phyloP scores from a whole-genome alignment of 2,329 filamentous ascomycete species.

The Cladosporium colombiae region DNA sequence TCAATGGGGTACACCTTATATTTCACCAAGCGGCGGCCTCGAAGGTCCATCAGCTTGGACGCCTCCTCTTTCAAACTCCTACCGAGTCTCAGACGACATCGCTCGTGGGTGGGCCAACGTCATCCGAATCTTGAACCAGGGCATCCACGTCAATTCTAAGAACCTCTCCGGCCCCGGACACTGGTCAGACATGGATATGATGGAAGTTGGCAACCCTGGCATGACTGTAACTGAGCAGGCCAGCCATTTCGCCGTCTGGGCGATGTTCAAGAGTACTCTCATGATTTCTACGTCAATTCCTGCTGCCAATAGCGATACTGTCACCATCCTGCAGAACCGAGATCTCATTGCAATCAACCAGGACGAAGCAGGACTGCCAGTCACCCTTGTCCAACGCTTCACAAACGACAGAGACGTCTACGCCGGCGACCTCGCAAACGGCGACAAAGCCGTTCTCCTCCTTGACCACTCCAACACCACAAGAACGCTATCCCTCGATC shows the following conservation, averaged over 20 bases:
- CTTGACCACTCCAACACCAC: conserved; percentile 42
- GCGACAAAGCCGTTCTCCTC: conserved; percentile 39
- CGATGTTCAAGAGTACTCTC: conserved; percentile 49
- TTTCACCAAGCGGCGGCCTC: conserved; percentile 26
- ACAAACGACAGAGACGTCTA: conserved; percentile 44
- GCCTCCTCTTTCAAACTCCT: conserved; percentile 33
- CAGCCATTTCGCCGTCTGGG: conserved; percentile 52
- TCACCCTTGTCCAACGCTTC: conserved; percentile 48
- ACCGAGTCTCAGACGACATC: conserved; percentile 37
- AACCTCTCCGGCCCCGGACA: conserved; percentile 32
- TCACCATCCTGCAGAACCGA: conserved; percentile 50
- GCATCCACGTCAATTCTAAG: conserved; percentile 32
- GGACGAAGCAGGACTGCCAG: conserved; percentile 53
- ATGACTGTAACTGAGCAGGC: conserved; percentile 45
- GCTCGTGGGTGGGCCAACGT: conserved; percentile 34
- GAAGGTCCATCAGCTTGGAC: conserved; percentile 37
- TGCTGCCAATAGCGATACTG: conserved; percentile 41
- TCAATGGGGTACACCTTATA: conserved; percentile 35
- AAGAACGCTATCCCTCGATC: conserved; percentile 36
- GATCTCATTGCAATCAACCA: conserved; percentile 53
- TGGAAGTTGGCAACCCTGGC: conserved; percentile 43
- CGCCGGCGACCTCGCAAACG: conserved; percentile 40
- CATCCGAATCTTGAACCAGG: conserved; percentile 34
- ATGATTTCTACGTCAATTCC: conserved; percentile 51
- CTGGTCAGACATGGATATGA: conserved; percentile 44